A percentile compares a stretch with the other conserved stretches of the same genome.
Conservation (phyloP, 345 rosid genomes). For the Adansonia digitata region DNA sequence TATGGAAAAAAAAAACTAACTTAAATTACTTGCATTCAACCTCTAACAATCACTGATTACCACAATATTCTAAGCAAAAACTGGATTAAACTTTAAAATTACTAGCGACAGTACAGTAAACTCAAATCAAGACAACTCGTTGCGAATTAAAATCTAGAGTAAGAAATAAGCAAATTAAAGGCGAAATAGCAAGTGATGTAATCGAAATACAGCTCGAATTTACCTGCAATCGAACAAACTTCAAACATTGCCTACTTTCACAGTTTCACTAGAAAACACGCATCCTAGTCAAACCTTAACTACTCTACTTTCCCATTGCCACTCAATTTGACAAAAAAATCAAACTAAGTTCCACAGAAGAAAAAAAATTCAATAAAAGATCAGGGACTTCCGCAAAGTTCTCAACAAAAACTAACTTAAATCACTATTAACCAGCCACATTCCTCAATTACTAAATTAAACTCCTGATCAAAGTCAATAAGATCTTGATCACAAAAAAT, state of each 20-base stretch:
- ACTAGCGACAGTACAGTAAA: neutral
- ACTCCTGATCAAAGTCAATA: neutral
- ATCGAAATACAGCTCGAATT: neutral
- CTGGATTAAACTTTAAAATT: neutral
- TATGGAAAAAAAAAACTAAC: neutral
- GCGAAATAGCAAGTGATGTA: neutral
- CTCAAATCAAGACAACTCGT: neutral
- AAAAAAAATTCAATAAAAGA: neutral
- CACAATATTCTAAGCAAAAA: neutral
- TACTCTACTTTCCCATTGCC: neutral
- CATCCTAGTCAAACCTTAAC: neutral
- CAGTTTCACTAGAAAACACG: neutral
- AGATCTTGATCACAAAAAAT: neutral
- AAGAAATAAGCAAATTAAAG: neutral
- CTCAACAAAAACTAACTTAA: conserved; percentile 4
- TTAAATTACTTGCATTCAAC: neutral
- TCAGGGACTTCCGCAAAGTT: neutral
- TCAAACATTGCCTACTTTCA: neutral
- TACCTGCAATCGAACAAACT: neutral
- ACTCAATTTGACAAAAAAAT: neutral
- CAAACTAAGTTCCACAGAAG: neutral
- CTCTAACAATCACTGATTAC: neutral
- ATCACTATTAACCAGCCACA: conserved; percentile 22
- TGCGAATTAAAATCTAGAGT: neutral
- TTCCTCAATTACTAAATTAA: neutral